Conservation (phyloP, 2,329 filamentous ascomycete species). For the Aspergillus awamori region DNA sequence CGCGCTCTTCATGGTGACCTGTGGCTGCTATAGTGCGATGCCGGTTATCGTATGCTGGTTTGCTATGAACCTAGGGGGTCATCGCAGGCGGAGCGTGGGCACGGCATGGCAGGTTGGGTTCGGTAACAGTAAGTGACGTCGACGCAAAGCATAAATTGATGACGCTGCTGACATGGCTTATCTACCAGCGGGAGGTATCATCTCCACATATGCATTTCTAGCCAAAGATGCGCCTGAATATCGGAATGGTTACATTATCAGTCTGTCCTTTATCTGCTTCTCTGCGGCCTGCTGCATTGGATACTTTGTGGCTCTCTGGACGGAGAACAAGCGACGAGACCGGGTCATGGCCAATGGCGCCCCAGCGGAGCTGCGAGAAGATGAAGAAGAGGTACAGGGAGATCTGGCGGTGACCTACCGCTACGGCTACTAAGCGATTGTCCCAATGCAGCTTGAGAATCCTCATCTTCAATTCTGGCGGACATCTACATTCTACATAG, state of each 20-base stretch:
- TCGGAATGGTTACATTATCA: conserved; percentile 74
- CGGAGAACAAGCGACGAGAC: conserved; percentile 46
- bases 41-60: conserved; percentile 84
- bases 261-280: conserved; percentile 71
- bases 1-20: conserved; percentile 78
- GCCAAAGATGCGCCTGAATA: conserved; percentile 69
- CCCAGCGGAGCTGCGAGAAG: conserved; percentile 24
- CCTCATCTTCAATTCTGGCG: not conserved
- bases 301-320: conserved; percentile 42
- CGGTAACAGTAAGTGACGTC: conserved; percentile 58
- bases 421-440: conserved; percentile 37
- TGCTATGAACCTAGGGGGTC: conserved; percentile 76
- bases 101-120: conserved; percentile 78
- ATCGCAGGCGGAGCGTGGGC: conserved; percentile 70
- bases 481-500: not conserved
- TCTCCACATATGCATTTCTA: conserved; percentile 72
- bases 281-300: conserved; percentile 56
- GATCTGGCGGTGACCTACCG: conserved; percentile 48
- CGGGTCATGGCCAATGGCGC: conserved; percentile 29
- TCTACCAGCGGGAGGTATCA: conserved; percentile 68
- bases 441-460: not conserved
- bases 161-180: conserved; percentile 11
- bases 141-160: not conserved
- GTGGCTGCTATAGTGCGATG: conserved; percentile 84
- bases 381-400: conserved; percentile 42